phyloP scores from a whole-genome alignment of 805 yeast species.

The Yamadazyma endophytica region DNA sequence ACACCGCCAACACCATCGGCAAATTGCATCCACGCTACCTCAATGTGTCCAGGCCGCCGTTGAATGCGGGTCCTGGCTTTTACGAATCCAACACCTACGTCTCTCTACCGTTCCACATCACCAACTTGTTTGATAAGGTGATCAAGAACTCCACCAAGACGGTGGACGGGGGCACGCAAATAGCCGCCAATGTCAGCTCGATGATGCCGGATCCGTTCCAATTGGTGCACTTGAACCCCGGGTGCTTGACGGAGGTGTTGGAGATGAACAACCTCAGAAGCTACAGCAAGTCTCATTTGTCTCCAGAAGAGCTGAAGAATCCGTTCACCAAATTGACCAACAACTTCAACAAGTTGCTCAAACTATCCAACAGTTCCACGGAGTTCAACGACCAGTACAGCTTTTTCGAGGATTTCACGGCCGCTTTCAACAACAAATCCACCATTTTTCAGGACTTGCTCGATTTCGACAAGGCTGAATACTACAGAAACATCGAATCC shows the following conservation, averaged over 20 bases:
- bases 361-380: conserved; percentile 1
- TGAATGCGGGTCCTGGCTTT: conserved; percentile 18
- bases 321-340: conserved; percentile 31
- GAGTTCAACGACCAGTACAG: conserved; percentile 2
- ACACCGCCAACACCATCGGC: conserved; percentile 11
- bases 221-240: conserved; percentile 51
- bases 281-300: conserved; percentile 7
- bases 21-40: conserved; percentile 23
- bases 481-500: conserved; percentile 5
- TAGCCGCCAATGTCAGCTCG: conserved; percentile 55
- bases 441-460: conserved; percentile 8
- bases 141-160: conserved; percentile 29
- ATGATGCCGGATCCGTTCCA: conserved; percentile 49
- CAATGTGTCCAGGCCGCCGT: conserved; percentile 35
- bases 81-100: conserved; percentile 50
- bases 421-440: conserved; percentile 4
- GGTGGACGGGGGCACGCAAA: conserved; percentile 39
- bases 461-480: conserved; percentile 5
- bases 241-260: conserved; percentile 35
- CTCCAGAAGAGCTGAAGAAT: conserved; percentile 11
- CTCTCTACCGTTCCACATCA: conserved; percentile 47
- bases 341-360: conserved; percentile 26
- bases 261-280: conserved; percentile 11
- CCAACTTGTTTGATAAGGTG: conserved; percentile 34
- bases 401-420: conserved; percentile 5